Percentiles rank a stretch among this genome's conserved stretches.
Evolutionary conservation across 2,329 filamentous ascomycete genomes (phyloP).

Genomic region (Elsinoe australis): DNA sequence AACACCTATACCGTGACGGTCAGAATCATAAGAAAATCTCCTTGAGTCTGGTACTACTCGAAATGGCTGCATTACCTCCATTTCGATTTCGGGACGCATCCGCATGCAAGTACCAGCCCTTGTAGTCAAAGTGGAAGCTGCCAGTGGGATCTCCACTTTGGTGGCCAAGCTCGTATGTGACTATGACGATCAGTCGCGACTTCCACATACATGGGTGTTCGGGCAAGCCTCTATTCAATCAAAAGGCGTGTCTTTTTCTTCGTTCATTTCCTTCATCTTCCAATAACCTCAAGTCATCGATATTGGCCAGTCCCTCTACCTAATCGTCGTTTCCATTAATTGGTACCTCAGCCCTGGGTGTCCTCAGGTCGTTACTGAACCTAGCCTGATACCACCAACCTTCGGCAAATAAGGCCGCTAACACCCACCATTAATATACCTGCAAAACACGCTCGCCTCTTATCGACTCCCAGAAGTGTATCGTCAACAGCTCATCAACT

Average conservation of each 20-base stretch:
- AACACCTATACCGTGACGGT: too few relatives aligned
- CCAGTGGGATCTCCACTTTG: background rate
- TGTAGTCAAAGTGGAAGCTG: background rate
- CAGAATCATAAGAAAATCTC: too few relatives aligned
- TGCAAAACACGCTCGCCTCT: too few relatives aligned
- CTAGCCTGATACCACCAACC: background rate
- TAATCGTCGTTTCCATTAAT: background rate
- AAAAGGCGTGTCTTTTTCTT: background rate
- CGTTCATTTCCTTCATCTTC: background rate
- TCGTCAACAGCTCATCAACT: background rate
- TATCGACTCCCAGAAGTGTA: background rate
- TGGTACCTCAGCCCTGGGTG: background rate
- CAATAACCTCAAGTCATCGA: background rate
- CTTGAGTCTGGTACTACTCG: too few relatives aligned
- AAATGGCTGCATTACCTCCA: too few relatives aligned
- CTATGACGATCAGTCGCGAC: constrained; percentile 3
- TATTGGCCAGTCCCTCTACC: constrained; percentile 4
- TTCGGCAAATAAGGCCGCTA: background rate
- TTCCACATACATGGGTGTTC: constrained; percentile 1
- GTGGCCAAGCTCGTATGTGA: background rate
- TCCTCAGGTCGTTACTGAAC: background rate
- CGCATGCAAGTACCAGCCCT: too few relatives aligned
- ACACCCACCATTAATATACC: background rate
- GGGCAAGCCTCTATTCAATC: background rate
- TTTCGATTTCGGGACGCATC: too few relatives aligned